Base-by-base conservation (phyloP, 2,329 filamentous ascomycete species). In the Verticillium zaregamsianum region DNA sequence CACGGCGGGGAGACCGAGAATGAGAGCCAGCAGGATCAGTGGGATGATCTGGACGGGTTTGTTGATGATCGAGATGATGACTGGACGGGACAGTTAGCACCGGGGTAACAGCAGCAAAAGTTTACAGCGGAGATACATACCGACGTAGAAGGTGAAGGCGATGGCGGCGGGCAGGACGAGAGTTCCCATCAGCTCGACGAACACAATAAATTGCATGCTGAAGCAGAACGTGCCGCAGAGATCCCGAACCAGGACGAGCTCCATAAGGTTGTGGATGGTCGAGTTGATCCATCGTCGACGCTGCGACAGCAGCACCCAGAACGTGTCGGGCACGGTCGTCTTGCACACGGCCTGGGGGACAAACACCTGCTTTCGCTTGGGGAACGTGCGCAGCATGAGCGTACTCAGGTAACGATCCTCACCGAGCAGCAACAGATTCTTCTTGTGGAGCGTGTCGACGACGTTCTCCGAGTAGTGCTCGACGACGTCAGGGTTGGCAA, bases 401-500 rank as follows among this genome's bases (percentile, higher is more conserved):
- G 95, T 99, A 37, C 93, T 96, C 64, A 99, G 82, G 74, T 96
- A 97, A 68, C 93, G 91, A 85, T 97, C 93, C 79, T 97, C 93
- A 71, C 93, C 93, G 2, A 97, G 85, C 37, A 97, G 83, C 59
- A 97, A 84, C 75, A 97, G 76, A 72, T 97, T 97, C 87, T 97
- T 97, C 83, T 95, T 96, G 82, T 99, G 95, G 67, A 99, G 81
- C 20, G 95, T 99, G 74, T 99, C 95, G 52, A 99, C 95, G 60
- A 99, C 93, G 69, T 99, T 99, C 77, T 99, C 95, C 0, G 95
- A 98, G 77, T 99, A 99, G 78, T 99, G 95, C 79, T 99, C 95
- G 56, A 99, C 96, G 54, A 99, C 91, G 72, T 99, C 96, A 3
- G 96, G 96, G 75, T 99, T 99, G 68, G 95, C 95, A 66, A 99